Conservation (phyloP, 768 basidiomycete genomes). For the Gloeostereum incarnatum region DNA sequence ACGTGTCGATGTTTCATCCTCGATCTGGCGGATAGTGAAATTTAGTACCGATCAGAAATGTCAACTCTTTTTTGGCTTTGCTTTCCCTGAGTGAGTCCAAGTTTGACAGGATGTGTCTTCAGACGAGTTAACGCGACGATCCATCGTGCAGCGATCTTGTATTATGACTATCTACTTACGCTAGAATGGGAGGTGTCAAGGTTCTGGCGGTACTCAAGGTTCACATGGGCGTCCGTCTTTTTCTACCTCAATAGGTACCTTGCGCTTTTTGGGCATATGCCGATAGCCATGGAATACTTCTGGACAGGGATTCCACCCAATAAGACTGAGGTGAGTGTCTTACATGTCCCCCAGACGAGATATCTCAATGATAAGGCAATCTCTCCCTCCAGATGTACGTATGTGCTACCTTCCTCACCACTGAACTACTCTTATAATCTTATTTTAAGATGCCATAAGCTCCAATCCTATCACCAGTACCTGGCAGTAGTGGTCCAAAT, state of each 20-base stretch:
- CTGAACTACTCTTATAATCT: too few species aligned
- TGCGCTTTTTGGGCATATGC: constrained; percentile 19
- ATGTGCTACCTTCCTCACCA: neutral
- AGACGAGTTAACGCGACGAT: too few species aligned
- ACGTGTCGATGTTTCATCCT: too few species aligned
- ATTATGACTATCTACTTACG: constrained; percentile 36
- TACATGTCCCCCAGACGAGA: neutral
- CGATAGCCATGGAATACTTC: constrained; percentile 17
- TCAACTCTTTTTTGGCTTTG: too few species aligned
- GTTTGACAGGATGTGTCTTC: too few species aligned
- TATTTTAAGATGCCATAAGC: constrained; percentile 1
- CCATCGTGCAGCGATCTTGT: too few species aligned
- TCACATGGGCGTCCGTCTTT: constrained; percentile 15
- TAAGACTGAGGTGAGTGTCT: neutral
- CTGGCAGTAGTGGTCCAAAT: constrained; percentile 3
- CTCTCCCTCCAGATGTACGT: neutral
- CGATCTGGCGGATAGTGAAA: too few species aligned
- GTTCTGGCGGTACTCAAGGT: constrained; percentile 22
- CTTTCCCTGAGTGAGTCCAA: too few species aligned
- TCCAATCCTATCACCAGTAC: constrained; percentile 7
- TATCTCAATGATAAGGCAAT: neutral
- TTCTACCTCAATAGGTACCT: constrained; percentile 28
- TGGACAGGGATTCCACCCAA: constrained; percentile 10
- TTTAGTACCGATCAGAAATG: too few species aligned
- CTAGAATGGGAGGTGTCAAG: constrained; percentile 22